Percentiles rank a stretch among this genome's conserved stretches.
Conservation (phyloP, 2,329 filamentous ascomycete genomes). For the Sclerotinia glacialis region DNA sequence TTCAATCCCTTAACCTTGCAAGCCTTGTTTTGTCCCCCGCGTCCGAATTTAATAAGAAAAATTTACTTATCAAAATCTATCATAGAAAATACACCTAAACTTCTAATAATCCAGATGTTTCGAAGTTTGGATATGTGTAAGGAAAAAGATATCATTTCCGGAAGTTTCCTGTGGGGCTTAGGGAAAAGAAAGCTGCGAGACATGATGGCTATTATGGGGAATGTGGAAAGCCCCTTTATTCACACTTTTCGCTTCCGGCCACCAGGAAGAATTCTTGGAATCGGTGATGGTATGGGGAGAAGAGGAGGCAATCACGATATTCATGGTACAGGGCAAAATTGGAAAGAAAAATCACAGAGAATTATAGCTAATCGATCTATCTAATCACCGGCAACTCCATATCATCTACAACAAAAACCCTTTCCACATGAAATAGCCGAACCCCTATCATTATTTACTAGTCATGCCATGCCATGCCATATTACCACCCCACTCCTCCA, state of each 20-base stretch:
- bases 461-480: background rate
- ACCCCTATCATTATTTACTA: conserved; percentile 10
- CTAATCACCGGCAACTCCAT: background rate
- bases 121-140: no score
- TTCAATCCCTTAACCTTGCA: background rate
- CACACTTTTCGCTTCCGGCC: background rate
- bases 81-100: background rate
- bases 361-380: background rate
- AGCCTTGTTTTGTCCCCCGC: no score
- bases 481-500: conserved; percentile 15
- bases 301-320: background rate
- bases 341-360: background rate
- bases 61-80: background rate
- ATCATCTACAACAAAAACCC: conserved; percentile 2
- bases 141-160: background rate
- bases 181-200: background rate
- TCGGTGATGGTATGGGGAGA: background rate
- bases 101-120: no score
- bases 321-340: background rate
- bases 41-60: no score
- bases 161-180: background rate
- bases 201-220: conserved; percentile 8
- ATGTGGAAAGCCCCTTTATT: conserved; percentile 1
- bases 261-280: background rate
- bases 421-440: conserved; percentile 12